Percentiles rank a stretch among this genome's conserved stretches.
These are phyloP conservation scores for Phoma sp. DNA, from an alignment of 2,329 filamentous ascomycete genomes.

Conservation along the genomic window DNA sequence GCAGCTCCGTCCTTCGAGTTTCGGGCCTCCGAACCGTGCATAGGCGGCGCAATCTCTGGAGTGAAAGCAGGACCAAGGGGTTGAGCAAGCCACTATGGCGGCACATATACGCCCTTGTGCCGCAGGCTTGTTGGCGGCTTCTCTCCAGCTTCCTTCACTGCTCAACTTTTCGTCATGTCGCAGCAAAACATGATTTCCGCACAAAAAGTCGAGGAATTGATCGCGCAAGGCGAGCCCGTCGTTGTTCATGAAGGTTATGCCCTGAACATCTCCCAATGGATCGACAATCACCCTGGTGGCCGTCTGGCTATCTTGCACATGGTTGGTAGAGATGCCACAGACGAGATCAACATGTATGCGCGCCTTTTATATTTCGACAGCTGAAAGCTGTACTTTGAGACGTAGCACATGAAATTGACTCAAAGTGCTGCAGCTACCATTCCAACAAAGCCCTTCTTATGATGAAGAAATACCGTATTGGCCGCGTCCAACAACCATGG, in stretches of 20 bases:
- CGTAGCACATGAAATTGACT: conserved; percentile 28
- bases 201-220: conserved; percentile 57
- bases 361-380: background rate
- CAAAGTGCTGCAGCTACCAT: conserved; percentile 59
- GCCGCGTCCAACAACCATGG: conserved; percentile 62
- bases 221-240: conserved; percentile 62
- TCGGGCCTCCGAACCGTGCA: conserved; percentile 13
- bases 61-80: conserved; percentile 1
- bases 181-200: conserved; percentile 49
- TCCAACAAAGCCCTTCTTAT: conserved; percentile 58
- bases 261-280: conserved; percentile 64
- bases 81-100: conserved; percentile 1
- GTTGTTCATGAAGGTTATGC: conserved; percentile 63
- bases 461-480: conserved; percentile 67
- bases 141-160: background rate
- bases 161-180: conserved; percentile 22
- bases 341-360: conserved; percentile 64
- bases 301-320: conserved; percentile 65
- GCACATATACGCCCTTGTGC: conserved; percentile 11
- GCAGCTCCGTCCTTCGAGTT: conserved; percentile 13
- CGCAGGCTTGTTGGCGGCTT: background rate
- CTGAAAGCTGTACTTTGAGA: background rate
- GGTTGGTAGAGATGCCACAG: conserved; percentile 64
- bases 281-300: conserved; percentile 65
- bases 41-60: conserved; percentile 11